These are phyloP conservation scores for Candida tropicalis DNA, from an alignment of 1,139 yeast genomes.

Conservation along the genomic window DNA sequence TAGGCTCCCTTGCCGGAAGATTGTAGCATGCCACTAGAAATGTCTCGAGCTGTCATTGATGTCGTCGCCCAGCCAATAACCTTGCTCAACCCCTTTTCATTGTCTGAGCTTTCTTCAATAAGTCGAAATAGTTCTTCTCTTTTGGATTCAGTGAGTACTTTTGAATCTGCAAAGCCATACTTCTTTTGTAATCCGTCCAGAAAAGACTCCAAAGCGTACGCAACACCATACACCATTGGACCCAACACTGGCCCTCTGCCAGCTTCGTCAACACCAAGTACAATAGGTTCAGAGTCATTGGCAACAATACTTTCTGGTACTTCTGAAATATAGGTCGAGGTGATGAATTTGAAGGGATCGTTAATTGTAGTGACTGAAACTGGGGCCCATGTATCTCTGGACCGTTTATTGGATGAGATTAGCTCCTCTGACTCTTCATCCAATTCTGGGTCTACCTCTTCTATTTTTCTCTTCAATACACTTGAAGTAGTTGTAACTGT, in stretches of 20 bases:
- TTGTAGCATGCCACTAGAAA: conserved; percentile 84
- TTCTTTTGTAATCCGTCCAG: conserved; percentile 51
- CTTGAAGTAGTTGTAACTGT: too few relatives aligned
- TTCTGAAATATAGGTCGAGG: conserved; percentile 39
- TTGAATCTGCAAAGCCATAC: conserved; percentile 91
- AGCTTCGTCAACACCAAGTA: conserved; percentile 95
- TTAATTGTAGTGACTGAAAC: conserved; percentile 32
- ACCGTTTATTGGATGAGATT: neutral
- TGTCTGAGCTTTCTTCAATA: conserved; percentile 46
- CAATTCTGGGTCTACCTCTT: neutral
- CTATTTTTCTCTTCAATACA: neutral
- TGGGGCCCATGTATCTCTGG: conserved; percentile 23
- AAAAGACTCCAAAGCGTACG: conserved; percentile 68
- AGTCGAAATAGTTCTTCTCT: conserved; percentile 62
- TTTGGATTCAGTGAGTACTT: conserved; percentile 73
- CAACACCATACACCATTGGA: conserved; percentile 94
- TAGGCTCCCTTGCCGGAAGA: conserved; percentile 57
- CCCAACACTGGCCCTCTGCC: conserved; percentile 98
- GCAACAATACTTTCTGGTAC: conserved; percentile 27
- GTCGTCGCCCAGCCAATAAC: conserved; percentile 90
- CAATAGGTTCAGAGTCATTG: conserved; percentile 29
- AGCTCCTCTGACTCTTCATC: neutral
- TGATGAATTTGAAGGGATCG: conserved; percentile 28
- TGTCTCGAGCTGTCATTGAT: conserved; percentile 84
- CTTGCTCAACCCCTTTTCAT: conserved; percentile 43